Base-by-base conservation (phyloP, 306 rosid genomes). In the Castanea crenata region DNA sequence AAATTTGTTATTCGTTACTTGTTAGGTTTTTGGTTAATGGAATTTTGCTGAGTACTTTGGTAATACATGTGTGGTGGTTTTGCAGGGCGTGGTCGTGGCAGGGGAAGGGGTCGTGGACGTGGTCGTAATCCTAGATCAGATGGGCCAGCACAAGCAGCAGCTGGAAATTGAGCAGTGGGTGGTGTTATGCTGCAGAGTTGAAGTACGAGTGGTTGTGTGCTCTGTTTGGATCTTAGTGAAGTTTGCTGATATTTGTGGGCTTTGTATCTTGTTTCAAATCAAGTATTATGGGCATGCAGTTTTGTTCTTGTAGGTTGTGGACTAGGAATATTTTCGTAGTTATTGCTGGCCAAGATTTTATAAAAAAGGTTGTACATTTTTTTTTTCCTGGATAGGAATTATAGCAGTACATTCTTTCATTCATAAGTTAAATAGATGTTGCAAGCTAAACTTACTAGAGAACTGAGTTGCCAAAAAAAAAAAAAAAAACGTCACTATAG, bases 61-160 rank as follows among this genome's bases (percentile, higher is more conserved):
- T 71, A 2, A 61, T 32, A 78, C 55, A 38, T 71, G 41, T 81
- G 29, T 76, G 74, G 69, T 74, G 85, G 49, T 75, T 76, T 75
- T 76, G 85, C 70, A 90, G 92, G 96, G 34, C 90, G 90, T 7
- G 97, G 90, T 8, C 96, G 91, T 59, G 86, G 89, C 11, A 71
- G 82, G 69, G 94, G 94, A 61, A 85, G 97, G 85, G 90, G 91
- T 14, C 83, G 89, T 70, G 96, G 93, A 1, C 89, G 86, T 55
- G 86, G 79, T 69, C 76, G 73, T 46, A 65, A 52, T 74, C 55
- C 61, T 29, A 82, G 86, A 76, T 72, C 83, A 4, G 91, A 88
- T 25, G 90, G 86, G 69, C 85, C 76, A 7, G 90, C 79, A 55
- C 84, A 84, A 65, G 97, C 86, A 79, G 88, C 75, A 15, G 91